Percentiles rank a stretch among this genome's conserved stretches.
These are phyloP conservation scores for Millerozyma acaciae DNA, from an alignment of 805 yeast species.

Conservation along the genomic window DNA sequence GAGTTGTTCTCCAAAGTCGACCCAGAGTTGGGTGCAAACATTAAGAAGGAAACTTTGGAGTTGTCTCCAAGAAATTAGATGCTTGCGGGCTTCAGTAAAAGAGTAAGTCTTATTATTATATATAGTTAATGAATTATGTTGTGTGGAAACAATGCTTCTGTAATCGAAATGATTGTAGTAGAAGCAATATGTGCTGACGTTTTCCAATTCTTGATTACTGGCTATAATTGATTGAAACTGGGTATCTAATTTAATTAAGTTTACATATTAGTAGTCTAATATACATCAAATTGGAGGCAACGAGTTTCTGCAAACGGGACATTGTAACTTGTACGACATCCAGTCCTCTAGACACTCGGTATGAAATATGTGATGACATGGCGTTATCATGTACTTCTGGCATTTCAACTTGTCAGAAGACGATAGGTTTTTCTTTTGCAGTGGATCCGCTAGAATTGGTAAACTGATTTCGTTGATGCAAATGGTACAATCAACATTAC, in stretches of 20 bases:
- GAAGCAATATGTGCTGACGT: no score
- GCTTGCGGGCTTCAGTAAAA: no score
- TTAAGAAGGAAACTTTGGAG: conserved; percentile 60
- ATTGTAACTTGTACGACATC: conserved; percentile 90
- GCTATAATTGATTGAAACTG: conserved; percentile 1
- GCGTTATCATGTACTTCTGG: conserved; percentile 74
- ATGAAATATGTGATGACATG: conserved; percentile 89
- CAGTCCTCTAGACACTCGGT: conserved; percentile 84
- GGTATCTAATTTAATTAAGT: no score
- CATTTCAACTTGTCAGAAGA: conserved; percentile 15
- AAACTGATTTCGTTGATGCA: conserved; percentile 80
- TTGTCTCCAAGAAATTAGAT: conserved; percentile 48
- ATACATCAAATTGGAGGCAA: conserved; percentile 76
- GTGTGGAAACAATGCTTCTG: no score
- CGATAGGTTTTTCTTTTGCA: conserved; percentile 8
- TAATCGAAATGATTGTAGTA: no score
- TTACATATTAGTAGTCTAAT: no score
- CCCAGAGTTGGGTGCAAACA: conserved; percentile 59
- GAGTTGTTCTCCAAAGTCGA: conserved; percentile 74
- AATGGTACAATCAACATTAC: conserved; percentile 76
- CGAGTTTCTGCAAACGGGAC: conserved; percentile 87
- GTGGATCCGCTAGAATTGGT: conserved; percentile 32
- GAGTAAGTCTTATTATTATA: no score
- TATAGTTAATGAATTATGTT: no score
- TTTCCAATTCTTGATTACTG: no score